phyloP scores from a whole-genome alignment of 441 rosid species.

The Gossypium gossypioides region DNA sequence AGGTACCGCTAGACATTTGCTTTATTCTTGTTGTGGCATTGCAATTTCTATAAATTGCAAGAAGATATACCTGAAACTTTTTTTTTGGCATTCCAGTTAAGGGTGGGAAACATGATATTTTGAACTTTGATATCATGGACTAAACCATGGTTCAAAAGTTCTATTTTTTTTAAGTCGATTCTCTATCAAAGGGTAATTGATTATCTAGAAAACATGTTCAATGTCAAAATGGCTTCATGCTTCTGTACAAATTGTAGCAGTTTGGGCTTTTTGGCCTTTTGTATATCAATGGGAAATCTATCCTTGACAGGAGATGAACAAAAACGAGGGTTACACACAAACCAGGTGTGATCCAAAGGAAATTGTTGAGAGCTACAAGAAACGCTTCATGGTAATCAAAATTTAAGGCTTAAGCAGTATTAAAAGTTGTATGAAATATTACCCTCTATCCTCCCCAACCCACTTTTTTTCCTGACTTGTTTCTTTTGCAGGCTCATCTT shows the following conservation, averaged over 20 bases:
- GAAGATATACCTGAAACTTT: too few relatives aligned
- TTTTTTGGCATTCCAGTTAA: too few relatives aligned
- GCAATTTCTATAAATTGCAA: not conserved
- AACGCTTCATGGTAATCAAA: slow-evolving; percentile 32
- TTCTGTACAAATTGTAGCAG: not conserved
- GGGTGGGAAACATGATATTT: too few relatives aligned
- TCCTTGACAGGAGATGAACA: slow-evolving; percentile 50
- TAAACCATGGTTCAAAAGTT: not conserved
- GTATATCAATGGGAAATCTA: not conserved
- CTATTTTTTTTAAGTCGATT: not conserved
- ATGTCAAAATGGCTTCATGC: not conserved
- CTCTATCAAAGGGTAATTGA: not conserved
- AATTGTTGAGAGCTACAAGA: slow-evolving; percentile 52
- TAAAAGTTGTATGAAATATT: not conserved
- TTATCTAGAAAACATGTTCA: not conserved
- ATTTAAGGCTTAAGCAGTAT: not conserved
- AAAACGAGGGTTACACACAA: slow-evolving; percentile 50
- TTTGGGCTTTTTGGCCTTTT: not conserved
- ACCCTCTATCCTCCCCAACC: not conserved
- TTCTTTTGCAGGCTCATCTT: slow-evolving; percentile 20
- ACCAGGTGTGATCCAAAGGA: slow-evolving; percentile 50
- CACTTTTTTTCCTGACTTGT: not conserved
- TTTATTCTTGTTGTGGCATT: not conserved
- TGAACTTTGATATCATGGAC: not conserved
- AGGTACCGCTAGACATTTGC: slow-evolving; percentile 31